Conservation (phyloP, 495 filamentous ascomycete species). For the Penicillium longicatenatum region DNA sequence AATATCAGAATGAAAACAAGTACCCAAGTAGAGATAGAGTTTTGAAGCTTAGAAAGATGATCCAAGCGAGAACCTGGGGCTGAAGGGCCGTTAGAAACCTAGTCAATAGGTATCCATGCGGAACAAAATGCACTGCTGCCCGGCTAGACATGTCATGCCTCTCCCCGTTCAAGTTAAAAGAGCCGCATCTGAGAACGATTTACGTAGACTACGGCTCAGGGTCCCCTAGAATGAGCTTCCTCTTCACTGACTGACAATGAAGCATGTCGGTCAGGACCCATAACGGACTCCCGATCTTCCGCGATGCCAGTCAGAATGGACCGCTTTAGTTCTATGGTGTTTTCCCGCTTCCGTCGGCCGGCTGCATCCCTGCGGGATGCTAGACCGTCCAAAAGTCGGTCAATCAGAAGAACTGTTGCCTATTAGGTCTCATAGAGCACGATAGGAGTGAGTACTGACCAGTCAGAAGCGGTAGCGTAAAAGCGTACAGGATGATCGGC, state of each 20-base stretch:
- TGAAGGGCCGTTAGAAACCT: not conserved
- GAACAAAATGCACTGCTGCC: not conserved
- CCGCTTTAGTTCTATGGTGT: constrained; percentile 16
- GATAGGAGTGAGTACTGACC: constrained; percentile 30
- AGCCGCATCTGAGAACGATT: not conserved
- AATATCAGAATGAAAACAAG: not conserved
- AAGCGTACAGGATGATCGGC: constrained; percentile 44
- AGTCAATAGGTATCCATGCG: not conserved
- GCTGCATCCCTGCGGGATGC: constrained; percentile 28
- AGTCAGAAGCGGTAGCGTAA: constrained; percentile 36
- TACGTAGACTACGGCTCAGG: not conserved
- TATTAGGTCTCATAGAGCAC: constrained; percentile 17
- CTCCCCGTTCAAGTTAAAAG: not conserved
- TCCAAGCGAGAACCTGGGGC: too few relatives aligned
- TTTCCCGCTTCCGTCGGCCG: constrained; percentile 36
- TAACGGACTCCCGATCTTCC: constrained; percentile 8
- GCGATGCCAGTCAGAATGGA: constrained; percentile 4
- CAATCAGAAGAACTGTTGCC: constrained; percentile 37
- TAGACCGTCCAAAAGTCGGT: constrained; percentile 45
- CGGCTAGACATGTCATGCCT: not conserved
- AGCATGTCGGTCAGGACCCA: constrained; percentile 1
- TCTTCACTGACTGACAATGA: constrained; percentile 3
- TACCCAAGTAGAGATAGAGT: not conserved
- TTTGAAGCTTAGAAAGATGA: too few relatives aligned
- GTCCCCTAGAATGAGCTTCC: not conserved